phyloP scores from a whole-genome alignment of 345 rosid species.

The Mallotus nudiflorus region DNA sequence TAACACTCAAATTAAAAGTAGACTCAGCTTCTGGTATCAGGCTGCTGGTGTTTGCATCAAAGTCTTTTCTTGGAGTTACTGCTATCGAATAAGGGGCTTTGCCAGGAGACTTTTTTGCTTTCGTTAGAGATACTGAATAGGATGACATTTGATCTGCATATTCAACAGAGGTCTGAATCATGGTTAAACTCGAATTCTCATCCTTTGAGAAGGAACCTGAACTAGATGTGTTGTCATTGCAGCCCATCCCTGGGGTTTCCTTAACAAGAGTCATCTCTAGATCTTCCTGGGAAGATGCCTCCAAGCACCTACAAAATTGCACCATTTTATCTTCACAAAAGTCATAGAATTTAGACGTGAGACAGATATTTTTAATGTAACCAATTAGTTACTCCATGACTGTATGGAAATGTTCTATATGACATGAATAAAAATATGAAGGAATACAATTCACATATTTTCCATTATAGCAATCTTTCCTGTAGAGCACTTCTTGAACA shows the following conservation, averaged over 20 bases:
- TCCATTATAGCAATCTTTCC: background rate
- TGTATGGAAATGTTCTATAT: background rate
- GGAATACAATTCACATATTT: background rate
- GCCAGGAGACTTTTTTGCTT: slow-evolving; percentile 32
- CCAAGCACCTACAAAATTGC: slow-evolving; percentile 48
- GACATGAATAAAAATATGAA: background rate
- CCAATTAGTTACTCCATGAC: background rate
- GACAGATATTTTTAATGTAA: background rate
- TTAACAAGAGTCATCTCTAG: slow-evolving; percentile 48
- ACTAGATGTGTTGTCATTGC: slow-evolving; percentile 37
- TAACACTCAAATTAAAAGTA: slow-evolving; percentile 57
- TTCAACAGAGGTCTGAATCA: slow-evolving; percentile 48
- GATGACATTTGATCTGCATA: slow-evolving; percentile 44
- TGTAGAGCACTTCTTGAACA: background rate
- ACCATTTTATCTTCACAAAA: background rate
- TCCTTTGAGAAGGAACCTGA: slow-evolving; percentile 51
- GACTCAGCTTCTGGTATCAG: slow-evolving; percentile 49
- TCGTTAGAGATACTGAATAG: slow-evolving; percentile 38
- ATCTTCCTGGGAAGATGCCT: slow-evolving; percentile 47
- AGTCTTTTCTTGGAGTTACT: slow-evolving; percentile 51
- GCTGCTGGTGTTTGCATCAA: slow-evolving; percentile 28
- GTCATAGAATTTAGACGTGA: background rate
- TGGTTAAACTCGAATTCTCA: slow-evolving; percentile 47
- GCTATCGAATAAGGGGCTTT: slow-evolving; percentile 29
- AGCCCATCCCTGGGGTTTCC: slow-evolving; percentile 52